Evolutionary conservation across 2,329 filamentous ascomycete species (phyloP).

Genomic region (Ascochyta koolunga): DNA sequence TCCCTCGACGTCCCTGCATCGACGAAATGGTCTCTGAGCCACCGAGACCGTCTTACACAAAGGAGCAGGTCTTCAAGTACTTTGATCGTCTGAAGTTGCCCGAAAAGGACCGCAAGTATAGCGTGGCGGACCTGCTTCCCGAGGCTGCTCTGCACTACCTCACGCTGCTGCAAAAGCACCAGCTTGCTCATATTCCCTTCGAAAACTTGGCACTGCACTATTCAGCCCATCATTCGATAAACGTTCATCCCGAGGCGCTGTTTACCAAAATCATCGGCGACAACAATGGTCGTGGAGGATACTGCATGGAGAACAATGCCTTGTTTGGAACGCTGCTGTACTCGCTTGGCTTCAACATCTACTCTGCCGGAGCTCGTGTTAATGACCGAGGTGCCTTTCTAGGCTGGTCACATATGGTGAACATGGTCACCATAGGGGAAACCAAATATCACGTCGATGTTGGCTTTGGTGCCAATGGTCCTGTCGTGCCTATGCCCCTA

Average conservation of each 20-base stretch:
- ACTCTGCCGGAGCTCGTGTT: conserved; percentile 51
- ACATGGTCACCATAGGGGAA: conserved; percentile 49
- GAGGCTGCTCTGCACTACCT: conserved; percentile 39
- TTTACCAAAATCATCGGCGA: conserved; percentile 62
- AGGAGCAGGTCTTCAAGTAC: conserved; percentile 41
- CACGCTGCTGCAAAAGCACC: conserved; percentile 42
- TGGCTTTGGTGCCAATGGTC: conserved; percentile 51
- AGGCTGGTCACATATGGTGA: conserved; percentile 54
- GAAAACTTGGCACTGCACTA: conserved; percentile 63
- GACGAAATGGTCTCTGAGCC: conserved; percentile 27
- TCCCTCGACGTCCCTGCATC: conserved; percentile 6
- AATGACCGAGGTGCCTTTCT: conserved; percentile 30
- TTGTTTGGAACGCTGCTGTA: conserved; percentile 60
- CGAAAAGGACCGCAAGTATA: conserved; percentile 29
- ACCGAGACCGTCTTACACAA: conserved; percentile 29
- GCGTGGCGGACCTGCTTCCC: conserved; percentile 28
- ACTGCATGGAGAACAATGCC: conserved; percentile 66
- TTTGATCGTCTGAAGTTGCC: conserved; percentile 44
- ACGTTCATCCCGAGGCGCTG: conserved; percentile 56
- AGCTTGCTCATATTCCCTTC: conserved; percentile 60
- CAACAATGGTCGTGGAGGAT: conserved; percentile 59
- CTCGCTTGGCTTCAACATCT: conserved; percentile 57
- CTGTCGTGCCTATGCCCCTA: conserved; percentile 48
- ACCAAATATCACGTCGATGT: conserved; percentile 51
- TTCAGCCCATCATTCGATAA: conserved; percentile 49